Conservation (phyloP, 345 rosid species). For the Noccaea caerulescens region DNA sequence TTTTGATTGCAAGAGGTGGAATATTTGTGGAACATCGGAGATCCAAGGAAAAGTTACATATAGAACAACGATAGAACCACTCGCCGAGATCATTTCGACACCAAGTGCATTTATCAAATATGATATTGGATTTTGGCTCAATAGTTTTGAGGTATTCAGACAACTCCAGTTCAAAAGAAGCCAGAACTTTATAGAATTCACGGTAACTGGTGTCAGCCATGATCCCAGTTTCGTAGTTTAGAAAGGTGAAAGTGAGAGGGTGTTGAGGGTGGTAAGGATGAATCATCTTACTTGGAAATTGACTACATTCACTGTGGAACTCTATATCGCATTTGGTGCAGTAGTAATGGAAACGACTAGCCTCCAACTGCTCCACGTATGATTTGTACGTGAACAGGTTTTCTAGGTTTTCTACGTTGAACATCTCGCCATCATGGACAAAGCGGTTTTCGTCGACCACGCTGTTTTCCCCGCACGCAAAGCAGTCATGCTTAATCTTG, state of each 20-base stretch:
- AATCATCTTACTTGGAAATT: not conserved
- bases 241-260: constrained; percentile 1
- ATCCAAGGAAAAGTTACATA: constrained; percentile 18
- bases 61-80: constrained; percentile 9
- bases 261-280: constrained; percentile 33
- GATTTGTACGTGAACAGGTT: too few relatives aligned
- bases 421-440: too few relatives aligned
- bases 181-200: too few relatives aligned
- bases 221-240: not conserved
- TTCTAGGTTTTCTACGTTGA: too few relatives aligned
- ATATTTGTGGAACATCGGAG: not conserved
- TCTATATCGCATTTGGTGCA: not conserved
- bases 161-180: too few relatives aligned
- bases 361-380: too few relatives aligned
- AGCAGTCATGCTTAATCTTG: too few relatives aligned
- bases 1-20: not conserved
- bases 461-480: too few relatives aligned
- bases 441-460: too few relatives aligned
- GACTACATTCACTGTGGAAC: not conserved
- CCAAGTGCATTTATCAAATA: constrained; percentile 12
- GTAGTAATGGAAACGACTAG: too few relatives aligned
- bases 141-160: too few relatives aligned
- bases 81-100: not conserved
- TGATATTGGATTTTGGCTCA: not conserved
- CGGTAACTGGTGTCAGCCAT: not conserved